Base-by-base conservation (phyloP, 768 basidiomycete species). In the Suillus plorans region DNA sequence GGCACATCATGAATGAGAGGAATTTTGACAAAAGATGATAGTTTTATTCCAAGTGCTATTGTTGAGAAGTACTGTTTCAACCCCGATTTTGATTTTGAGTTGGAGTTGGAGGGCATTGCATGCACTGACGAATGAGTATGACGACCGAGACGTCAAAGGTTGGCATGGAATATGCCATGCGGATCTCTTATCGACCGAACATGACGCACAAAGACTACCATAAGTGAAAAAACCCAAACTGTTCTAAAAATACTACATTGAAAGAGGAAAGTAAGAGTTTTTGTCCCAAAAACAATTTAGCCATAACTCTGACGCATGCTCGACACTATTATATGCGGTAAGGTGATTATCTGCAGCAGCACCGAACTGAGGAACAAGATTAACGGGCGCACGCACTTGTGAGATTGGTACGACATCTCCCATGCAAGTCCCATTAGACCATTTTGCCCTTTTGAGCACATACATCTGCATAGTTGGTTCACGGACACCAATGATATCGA, bases 391-490 rank as follows among this genome's bases (percentile, higher is more conserved):
- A 12, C 1, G 10, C 4, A 47, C 9, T 47, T 47, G n/a, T 12
- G n/a, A 47, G 12, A 47, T 47, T 7, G 4, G 45, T n/a, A 47
- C 4, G 5, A 47, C n/a, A n/a, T 47, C 45, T 10, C n/a, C 45
- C 10, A 47, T 47, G 45, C 45, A 47, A 47, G 37, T 16, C 37
- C 41, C 28, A 42, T 62, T 60, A 3, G 59, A 20, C 25, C 60
- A 60, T 31, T 9, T 60, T 61, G 20, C 68, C 60, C 9, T 65
- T 62, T 52, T 44, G 57, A 22, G 37, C 1, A 13, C 65, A 64
- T 36, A 20, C 36, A 59, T 28, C n/a, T 42, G 37, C 1, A 3
- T 59, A 39, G 28, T 45, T 31, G 12, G 13, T n/a, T 41, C 28
- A 6, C 12, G 31, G 4, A 9, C 42, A 44, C 42, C 18, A 44